phyloP scores from a whole-genome alignment of 1,284 basidiomycete species.

The Athelia psychrophila region DNA sequence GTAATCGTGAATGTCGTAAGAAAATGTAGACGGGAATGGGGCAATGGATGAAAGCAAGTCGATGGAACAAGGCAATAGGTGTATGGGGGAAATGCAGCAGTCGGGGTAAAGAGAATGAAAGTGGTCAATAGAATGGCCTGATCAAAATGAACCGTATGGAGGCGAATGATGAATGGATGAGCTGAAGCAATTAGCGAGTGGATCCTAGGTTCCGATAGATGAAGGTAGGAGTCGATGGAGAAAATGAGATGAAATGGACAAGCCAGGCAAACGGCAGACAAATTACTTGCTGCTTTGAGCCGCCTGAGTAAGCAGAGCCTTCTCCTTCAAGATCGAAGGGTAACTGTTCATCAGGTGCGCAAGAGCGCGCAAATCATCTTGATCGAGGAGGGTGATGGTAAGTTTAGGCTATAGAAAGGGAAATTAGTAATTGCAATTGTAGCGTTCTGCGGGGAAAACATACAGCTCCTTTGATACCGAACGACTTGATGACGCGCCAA shows the following conservation, averaged over 20 bases:
- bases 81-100: too few relatives aligned
- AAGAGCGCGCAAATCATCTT: constrained; percentile 79
- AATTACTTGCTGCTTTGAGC: constrained; percentile 1
- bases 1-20: neutral
- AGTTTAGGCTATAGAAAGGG: constrained; percentile 59
- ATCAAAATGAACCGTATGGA: too few relatives aligned
- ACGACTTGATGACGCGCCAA: constrained; percentile 78
- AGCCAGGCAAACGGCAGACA: too few relatives aligned
- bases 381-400: constrained; percentile 79
- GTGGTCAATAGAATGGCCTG: too few relatives aligned
- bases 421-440: constrained; percentile 5
- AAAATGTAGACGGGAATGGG: neutral
- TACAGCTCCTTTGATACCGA: constrained; percentile 77
- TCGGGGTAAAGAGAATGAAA: too few relatives aligned
- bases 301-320: constrained; percentile 43
- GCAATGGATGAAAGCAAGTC: neutral
- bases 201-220: too few relatives aligned
- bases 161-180: too few relatives aligned
- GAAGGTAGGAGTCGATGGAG: too few relatives aligned
- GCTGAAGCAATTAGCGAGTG: too few relatives aligned
- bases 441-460: constrained; percentile 21
- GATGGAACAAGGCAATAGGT: too few relatives aligned
- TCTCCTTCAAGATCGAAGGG: constrained; percentile 77
- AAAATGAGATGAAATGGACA: too few relatives aligned
- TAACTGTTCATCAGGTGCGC: constrained; percentile 89